Base-by-base conservation (phyloP, 208 protist species). In the Borovskyia barvae region DNA sequence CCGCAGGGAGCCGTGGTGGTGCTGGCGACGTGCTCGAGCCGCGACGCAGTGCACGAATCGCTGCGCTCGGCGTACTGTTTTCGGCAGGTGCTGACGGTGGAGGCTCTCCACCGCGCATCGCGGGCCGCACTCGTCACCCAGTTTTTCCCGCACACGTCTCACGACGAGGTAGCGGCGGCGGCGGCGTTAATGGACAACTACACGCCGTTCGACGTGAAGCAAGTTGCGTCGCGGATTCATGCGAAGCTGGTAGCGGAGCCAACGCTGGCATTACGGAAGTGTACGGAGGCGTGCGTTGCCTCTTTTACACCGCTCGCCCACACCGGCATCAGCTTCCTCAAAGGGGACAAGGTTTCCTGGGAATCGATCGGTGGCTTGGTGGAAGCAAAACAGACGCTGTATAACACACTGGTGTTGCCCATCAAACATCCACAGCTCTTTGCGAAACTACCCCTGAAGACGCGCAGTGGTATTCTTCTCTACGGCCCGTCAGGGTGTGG, bases 331-430 rank as follows among this genome's bases (percentile, higher is more conserved):
- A 83, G 56, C 39, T 92, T 95, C 66, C 69, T 92, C 11, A 69
- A 84, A 33, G 81, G 78, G 15, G 78, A 82, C 37, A 85, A 81
- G 66, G 49, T 72, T 26, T 74, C 72, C 39, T 92, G 86, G 77
- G 77, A 86, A 39, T 81, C 75, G 66, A 92, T 98, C 52, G 95
- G 94, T 22, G 97, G 97, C 8, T 74, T 98, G 26, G 74, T 52
- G 17, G 78, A 89, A 48, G 96, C 94, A n/a, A 98, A 98, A 74
- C 85, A 90, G 65, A 83, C 92, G 33, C 82, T 98, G 26, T 85
- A 95, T 65, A 95, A 98, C 67, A 97, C 94, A 20, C 86, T 98
- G 32, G 86, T 97, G 40, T 75, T 98, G 20, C 97, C 96, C n/a
- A 90, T 97, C 54, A 78, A 92, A 52, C 82, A 97, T 50, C 93